Base-by-base conservation (phyloP, 148 eudicot species). In the Rhododendron kiyosumense region DNA sequence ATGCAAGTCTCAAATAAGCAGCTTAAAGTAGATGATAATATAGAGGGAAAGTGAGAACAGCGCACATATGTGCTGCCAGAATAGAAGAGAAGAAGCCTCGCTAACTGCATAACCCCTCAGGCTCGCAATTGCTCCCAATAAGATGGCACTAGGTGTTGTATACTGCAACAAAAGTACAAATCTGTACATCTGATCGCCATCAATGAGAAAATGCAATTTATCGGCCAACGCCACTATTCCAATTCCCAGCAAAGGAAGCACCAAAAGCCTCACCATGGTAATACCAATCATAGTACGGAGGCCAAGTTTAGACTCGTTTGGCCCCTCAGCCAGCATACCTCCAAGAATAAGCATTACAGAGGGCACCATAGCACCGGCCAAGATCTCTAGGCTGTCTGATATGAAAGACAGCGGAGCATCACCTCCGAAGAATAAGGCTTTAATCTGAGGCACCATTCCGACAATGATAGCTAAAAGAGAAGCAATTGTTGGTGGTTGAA, bases 331-430 rank as follows among this genome's bases (percentile, higher is more conserved):
- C 43, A 93, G 91, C 94, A 93, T 92, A 54, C 95, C 95, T 41
- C 95, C 95, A 15, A 93, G 92, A 67, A 94, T 87, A 84, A 94
- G 94, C 95, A 94, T 94, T 81, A 94, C 93, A 48, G 95, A 92
- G 0, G 97, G 97, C 84, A 94, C 89, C 88, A 90, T 92, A 8
- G 95, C 96, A 81, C 90, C 95, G 0, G 93, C 95, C 73, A 93
- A 81, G 46, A 94, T 94, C 81, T 93, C 87, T 63, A 94, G 85
- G 84, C 97, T 94, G 80, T 94, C 97, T 1, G 92, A 91, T 32
- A 92, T 81, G 52, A 94, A 87, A 2, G 91, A 88, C 3, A 94
- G 86, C 0, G 97, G 95, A 26, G 91, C 96, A 83, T 91, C 92
- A 78, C 84, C 20, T 34, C 94, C 92, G 61, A 90, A 93, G 43